phyloP scores from a whole-genome alignment of 352 stramenopile genomes.

The Phytophthora ohioensis region DNA sequence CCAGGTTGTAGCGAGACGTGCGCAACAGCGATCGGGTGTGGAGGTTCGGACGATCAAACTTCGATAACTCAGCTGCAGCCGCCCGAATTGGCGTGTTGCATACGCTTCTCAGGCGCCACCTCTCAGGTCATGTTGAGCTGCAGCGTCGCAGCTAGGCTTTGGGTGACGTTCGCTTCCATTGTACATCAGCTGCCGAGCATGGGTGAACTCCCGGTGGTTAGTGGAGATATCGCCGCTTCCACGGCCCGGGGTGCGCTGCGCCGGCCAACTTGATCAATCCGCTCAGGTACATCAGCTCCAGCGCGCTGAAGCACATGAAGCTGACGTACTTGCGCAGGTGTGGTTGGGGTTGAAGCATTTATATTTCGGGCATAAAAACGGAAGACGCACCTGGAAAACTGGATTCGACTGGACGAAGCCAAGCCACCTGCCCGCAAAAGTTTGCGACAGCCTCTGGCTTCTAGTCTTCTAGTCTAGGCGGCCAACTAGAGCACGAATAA shows the following conservation, averaged over 20 bases:
- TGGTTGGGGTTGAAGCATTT: conserved; percentile 31
- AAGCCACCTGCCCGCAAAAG: conserved; percentile 11
- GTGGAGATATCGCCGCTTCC: neutral
- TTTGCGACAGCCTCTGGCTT: conserved; percentile 24
- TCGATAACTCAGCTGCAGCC: too few species aligned
- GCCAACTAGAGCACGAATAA: conserved; percentile 22
- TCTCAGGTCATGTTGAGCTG: too few species aligned
- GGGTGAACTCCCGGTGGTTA: neutral
- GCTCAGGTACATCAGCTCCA: conserved; percentile 12
- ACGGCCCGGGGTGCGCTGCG: neutral
- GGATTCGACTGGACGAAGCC: conserved; percentile 13
- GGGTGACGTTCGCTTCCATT: too few species aligned
- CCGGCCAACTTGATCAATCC: conserved; percentile 17
- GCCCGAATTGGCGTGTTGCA: too few species aligned
- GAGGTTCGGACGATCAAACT: too few species aligned
- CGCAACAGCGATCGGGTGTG: too few species aligned
- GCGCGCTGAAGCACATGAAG: conserved; percentile 17
- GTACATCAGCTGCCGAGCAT: neutral
- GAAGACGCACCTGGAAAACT: conserved; percentile 14
- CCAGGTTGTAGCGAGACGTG: too few species aligned
- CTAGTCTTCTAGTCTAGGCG: conserved; percentile 19
- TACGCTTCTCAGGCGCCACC: too few species aligned
- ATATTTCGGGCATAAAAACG: conserved; percentile 24
- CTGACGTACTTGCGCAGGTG: conserved; percentile 34
- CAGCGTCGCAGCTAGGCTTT: too few species aligned